Percentiles rank a stretch among this genome's conserved stretches.
phyloP scores from a whole-genome alignment of 139 green algal species.

The Nannochloris sp. region DNA sequence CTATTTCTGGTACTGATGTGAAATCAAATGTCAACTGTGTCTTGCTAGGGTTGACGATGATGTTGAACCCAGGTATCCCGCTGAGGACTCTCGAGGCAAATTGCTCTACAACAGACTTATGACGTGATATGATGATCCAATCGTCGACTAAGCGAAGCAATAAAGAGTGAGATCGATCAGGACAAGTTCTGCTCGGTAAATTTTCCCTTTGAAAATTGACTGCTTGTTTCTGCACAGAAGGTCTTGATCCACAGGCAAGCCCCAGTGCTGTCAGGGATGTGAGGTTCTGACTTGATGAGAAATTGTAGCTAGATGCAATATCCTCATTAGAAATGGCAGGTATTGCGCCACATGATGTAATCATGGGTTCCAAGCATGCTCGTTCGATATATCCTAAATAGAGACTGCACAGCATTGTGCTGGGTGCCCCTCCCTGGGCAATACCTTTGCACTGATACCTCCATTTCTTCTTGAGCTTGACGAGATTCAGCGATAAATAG shows the following conservation, averaged over 20 bases:
- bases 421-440: slow-evolving; percentile 74
- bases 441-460: slow-evolving; percentile 62
- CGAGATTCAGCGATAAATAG: slow-evolving; percentile 63
- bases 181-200: slow-evolving; percentile 1
- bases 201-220: too few species aligned
- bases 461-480: slow-evolving; percentile 53
- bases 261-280: too few species aligned
- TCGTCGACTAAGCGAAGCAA: slow-evolving; percentile 81
- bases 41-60: slow-evolving; percentile 72
- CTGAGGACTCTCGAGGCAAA: slow-evolving; percentile 33
- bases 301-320: slow-evolving; percentile 14
- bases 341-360: slow-evolving; percentile 22
- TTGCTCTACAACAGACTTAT: slow-evolving; percentile 42
- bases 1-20: background rate
- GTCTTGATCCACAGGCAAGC: too few species aligned
- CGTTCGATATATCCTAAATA: slow-evolving; percentile 82
- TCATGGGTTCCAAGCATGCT: slow-evolving; percentile 41
- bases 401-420: slow-evolving; percentile 76
- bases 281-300: background rate
- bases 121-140: slow-evolving; percentile 68
- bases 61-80: slow-evolving; percentile 63
- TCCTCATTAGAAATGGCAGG: background rate
- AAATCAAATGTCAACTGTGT: slow-evolving; percentile 65
- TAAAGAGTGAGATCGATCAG: slow-evolving; percentile 24
- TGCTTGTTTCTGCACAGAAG: too few species aligned